Base-by-base conservation (phyloP, 305 asterid species). In the Plantago coronopus region DNA sequence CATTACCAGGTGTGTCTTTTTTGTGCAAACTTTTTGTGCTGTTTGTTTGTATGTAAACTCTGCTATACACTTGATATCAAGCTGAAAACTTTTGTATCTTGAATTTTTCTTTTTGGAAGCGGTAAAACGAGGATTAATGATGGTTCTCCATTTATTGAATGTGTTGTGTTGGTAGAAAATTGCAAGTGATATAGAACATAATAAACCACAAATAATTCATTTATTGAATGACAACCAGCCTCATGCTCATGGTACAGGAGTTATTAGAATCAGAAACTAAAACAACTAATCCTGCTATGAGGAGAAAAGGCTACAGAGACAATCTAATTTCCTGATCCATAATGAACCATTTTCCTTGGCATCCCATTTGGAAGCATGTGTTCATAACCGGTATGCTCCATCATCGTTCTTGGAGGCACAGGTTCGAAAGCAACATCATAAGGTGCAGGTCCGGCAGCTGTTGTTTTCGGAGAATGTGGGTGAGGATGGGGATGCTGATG, bases 1-100 rank as follows among this genome's bases (percentile, higher is more conserved):
- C 2, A 10, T 51, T 47, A 49, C 45, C 55, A 47, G 14, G 71
- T 6, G 59, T 43, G 21, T 53, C 44, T 19, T 48, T 20, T 56
- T 48, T 38, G 10, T 19, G 54, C 58, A 50, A 44, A 54, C 50
- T 57, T 61, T 60, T 71, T 20, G 40, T 19, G 54, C 54, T 45
- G 43, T 47, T 73, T 64, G 59, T 40, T 62, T 62, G 67, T 59
- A 63, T 58, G 64, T 65, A 53, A 48, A 42, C 31, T 43, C 21
- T 49, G 54, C 51, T 47, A 47, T 47, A n/a, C 51, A 47, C 5
- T 18, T 17, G 7, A 18, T 8, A 48, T 25, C 25, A 17, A 22
- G 25, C 25, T 48, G 25, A 48, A 25, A 34, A 34, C 40, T 34
- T 34, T 6, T 34, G 40, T 7, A 7, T 27, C 31, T 2, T 27